These are phyloP conservation scores for Priceomyces carsonii DNA, from an alignment of 805 yeast genomes.

Conservation along the genomic window DNA sequence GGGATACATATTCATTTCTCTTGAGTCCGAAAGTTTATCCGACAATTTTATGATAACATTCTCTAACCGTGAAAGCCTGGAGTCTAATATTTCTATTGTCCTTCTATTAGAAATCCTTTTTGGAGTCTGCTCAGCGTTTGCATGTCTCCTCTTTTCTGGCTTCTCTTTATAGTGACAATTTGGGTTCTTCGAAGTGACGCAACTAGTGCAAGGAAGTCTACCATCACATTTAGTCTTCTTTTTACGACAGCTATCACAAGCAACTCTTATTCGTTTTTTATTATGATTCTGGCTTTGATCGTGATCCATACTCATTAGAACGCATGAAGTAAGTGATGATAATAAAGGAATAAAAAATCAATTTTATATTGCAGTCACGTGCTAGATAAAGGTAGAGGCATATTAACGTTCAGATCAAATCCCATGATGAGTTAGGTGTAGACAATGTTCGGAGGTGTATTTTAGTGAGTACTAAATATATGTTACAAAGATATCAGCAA, in stretches of 20 bases:
- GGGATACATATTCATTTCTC: too few species aligned
- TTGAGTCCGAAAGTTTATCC: too few species aligned
- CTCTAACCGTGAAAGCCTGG: constrained; percentile 23
- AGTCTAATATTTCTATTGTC: constrained; percentile 17
- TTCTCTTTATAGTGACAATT: constrained; percentile 3
- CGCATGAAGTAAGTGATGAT: neutral
- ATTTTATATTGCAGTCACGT: too few species aligned
- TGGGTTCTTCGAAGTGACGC: constrained; percentile 10
- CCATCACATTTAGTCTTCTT: constrained; percentile 38
- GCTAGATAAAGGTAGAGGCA: neutral
- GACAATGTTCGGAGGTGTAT: too few species aligned
- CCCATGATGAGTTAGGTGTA: too few species aligned
- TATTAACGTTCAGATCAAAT: too few species aligned
- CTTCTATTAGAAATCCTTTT: constrained; percentile 5
- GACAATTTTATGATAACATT: constrained; percentile 17
- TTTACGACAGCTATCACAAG: constrained; percentile 33
- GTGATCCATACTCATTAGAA: neutral
- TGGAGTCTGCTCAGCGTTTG: constrained; percentile 1
- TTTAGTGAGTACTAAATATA: too few species aligned
- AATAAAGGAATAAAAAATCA: too few species aligned
- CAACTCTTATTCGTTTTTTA: constrained; percentile 24
- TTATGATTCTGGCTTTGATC: neutral
- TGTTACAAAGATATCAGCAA: neutral
- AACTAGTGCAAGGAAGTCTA: constrained; percentile 27
- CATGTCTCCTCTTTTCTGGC: constrained; percentile 1